These are phyloP conservation scores for Rhodomyrtus psidioides DNA, from an alignment of 441 rosid genomes.

Conservation along the genomic window DNA sequence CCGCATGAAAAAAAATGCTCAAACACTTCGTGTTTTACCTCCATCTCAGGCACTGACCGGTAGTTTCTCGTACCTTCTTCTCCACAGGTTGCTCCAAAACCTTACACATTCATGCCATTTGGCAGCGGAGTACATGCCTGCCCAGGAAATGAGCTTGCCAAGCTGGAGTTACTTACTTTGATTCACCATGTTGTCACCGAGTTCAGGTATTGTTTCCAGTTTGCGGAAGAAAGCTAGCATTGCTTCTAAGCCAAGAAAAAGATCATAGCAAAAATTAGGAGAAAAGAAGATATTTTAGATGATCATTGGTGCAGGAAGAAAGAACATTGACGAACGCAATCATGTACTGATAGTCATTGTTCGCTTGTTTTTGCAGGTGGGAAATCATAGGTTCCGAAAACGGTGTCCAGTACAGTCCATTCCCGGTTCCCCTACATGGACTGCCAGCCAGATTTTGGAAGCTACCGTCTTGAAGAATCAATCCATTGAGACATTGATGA, in stretches of 20 bases:
- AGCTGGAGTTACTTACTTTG: constrained; percentile 60
- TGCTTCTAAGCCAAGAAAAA: neutral
- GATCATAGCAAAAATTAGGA: neutral
- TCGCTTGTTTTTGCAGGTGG: constrained; percentile 48
- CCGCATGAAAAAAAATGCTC: neutral
- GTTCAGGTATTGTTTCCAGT: constrained; percentile 40
- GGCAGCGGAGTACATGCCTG: constrained; percentile 69
- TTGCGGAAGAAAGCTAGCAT: neutral
- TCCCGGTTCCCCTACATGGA: constrained; percentile 67
- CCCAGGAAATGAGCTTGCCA: constrained; percentile 79
- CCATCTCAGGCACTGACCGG: neutral
- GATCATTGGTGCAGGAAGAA: neutral
- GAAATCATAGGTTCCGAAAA: constrained; percentile 46
- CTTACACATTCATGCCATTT: constrained; percentile 67
- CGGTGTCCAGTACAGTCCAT: constrained; percentile 65
- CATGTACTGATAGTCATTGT: neutral
- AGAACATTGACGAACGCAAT: neutral
- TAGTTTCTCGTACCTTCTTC: neutral
- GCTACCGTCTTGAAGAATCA: constrained; percentile 9
- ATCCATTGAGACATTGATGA: neutral
- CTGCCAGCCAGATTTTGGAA: constrained; percentile 68
- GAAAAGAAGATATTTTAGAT: neutral
- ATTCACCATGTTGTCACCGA: constrained; percentile 56
- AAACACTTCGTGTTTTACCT: neutral
- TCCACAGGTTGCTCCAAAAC: constrained; percentile 43